Evolutionary conservation across 2,329 filamentous ascomycete species (phyloP).

Genomic region (Ramularia endophylla): DNA sequence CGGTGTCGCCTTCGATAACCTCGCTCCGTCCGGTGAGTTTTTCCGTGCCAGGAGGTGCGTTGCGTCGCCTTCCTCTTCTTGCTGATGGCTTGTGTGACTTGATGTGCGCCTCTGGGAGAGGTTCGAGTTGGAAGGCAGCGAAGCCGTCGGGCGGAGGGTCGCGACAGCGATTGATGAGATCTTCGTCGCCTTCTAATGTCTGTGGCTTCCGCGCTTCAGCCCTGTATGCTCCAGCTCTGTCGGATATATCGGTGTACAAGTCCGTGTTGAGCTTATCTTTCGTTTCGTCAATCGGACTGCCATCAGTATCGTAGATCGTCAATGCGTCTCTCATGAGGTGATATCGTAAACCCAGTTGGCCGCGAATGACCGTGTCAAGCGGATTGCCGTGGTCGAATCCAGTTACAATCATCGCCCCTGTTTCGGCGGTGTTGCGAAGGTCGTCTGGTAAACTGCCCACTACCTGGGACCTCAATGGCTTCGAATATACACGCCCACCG

Average conservation of each 20-base stretch:
- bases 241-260: slow-evolving; percentile 90
- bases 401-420: slow-evolving; percentile 97
- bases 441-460: slow-evolving; percentile 45
- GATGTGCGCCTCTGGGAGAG: slow-evolving; percentile 24
- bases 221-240: slow-evolving; percentile 85
- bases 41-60: slow-evolving; percentile 47
- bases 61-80: slow-evolving; percentile 31
- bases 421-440: slow-evolving; percentile 76
- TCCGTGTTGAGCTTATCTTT: slow-evolving; percentile 82
- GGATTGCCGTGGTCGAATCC: slow-evolving; percentile 96
- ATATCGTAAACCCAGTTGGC: slow-evolving; percentile 81
- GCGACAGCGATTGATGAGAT: slow-evolving; percentile 73
- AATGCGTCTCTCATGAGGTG: slow-evolving; percentile 74
- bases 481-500: slow-evolving; percentile 90
- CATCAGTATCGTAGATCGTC: slow-evolving; percentile 82
- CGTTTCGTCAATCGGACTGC: slow-evolving; percentile 67
- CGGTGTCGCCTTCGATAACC: slow-evolving; percentile 62
- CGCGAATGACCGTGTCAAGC: slow-evolving; percentile 81
- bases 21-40: slow-evolving; percentile 68
- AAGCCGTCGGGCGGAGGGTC: slow-evolving; percentile 52
- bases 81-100: slow-evolving; percentile 26
- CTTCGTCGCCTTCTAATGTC: slow-evolving; percentile 74
- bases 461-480: slow-evolving; percentile 57
- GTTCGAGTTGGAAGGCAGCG: slow-evolving; percentile 27
- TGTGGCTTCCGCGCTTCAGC: slow-evolving; percentile 65